These are phyloP conservation scores for Tricholoma furcatifolium DNA, from an alignment of 768 basidiomycete genomes.

Conservation along the genomic window DNA sequence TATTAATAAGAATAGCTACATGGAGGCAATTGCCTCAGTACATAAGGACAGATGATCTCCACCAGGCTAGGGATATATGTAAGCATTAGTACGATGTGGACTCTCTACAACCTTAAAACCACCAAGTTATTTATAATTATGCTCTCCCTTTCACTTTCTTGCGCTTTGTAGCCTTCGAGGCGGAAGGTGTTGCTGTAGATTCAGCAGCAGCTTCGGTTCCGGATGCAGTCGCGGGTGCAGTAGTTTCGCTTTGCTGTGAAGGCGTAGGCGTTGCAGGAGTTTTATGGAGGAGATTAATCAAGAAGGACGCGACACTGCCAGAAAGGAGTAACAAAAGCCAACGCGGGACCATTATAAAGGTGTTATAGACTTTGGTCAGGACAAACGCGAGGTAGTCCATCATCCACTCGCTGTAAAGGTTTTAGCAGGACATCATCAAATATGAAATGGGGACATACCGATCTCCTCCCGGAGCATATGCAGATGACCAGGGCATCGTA, in stretches of 20 bases:
- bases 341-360: slow-evolving; percentile 56
- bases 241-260: not conserved
- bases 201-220: not conserved
- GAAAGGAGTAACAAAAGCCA: slow-evolving; percentile 70
- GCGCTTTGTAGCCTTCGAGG: slow-evolving; percentile 13
- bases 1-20: too few species aligned
- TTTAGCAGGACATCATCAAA: not conserved
- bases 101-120: not conserved
- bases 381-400: slow-evolving; percentile 56
- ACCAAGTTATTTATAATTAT: not conserved
- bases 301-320: slow-evolving; percentile 62
- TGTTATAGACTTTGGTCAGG: slow-evolving; percentile 51
- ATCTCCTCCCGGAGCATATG: slow-evolving; percentile 75
- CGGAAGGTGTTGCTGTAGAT: slow-evolving; percentile 7
- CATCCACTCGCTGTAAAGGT: slow-evolving; percentile 56
- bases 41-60: not conserved
- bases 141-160: slow-evolving; percentile 13
- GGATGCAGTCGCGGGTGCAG: not conserved
- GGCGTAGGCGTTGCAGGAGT: slow-evolving; percentile 3
- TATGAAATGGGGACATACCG: slow-evolving; percentile 40
- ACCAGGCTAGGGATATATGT: not conserved
- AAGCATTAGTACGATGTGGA: not conserved
- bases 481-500: slow-evolving; percentile 65
- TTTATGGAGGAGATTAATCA: slow-evolving; percentile 65
- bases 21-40: not conserved